Conservation (phyloP, 2,329 filamentous ascomycete genomes). For the Fonsecaea pedrosoi region DNA sequence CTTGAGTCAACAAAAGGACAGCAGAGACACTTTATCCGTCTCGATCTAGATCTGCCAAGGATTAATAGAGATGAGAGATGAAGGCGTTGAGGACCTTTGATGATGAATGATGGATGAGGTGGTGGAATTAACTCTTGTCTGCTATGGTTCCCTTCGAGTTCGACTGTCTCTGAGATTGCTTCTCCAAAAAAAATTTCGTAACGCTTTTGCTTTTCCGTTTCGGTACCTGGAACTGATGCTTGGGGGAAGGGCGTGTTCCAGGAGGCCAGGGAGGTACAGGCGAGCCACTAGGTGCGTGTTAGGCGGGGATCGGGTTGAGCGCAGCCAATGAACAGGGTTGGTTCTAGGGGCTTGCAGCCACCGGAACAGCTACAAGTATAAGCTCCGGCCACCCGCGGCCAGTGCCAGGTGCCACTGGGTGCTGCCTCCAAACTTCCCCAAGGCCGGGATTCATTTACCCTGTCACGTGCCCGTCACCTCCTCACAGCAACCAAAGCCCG, state of each 20-base stretch:
- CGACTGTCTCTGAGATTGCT: not conserved
- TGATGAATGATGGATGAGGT: not conserved
- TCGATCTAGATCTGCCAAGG: not conserved
- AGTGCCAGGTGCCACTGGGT: not conserved
- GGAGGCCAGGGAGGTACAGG: not conserved
- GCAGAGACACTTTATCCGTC: not conserved
- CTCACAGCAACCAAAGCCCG: not conserved
- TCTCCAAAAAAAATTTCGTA: conserved; percentile 1
- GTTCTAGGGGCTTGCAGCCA: not conserved
- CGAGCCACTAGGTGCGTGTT: not conserved
- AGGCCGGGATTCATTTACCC: not conserved
- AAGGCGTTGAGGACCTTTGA: not conserved
- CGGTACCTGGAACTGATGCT: not conserved
- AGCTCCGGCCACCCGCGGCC: not conserved
- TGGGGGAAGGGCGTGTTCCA: not conserved
- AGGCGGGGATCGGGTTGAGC: not conserved
- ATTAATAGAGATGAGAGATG: not conserved
- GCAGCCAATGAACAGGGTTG: not conserved
- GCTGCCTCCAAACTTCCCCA: not conserved
- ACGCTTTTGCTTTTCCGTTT: not conserved
- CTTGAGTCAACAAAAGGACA: not conserved
- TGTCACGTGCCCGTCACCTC: not conserved
- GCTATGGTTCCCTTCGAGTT: not conserved
- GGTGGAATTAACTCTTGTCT: not conserved
- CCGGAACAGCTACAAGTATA: not conserved